These are phyloP conservation scores for Solanum microdontum DNA, from an alignment of 257 asterid species.

Conservation along the genomic window DNA sequence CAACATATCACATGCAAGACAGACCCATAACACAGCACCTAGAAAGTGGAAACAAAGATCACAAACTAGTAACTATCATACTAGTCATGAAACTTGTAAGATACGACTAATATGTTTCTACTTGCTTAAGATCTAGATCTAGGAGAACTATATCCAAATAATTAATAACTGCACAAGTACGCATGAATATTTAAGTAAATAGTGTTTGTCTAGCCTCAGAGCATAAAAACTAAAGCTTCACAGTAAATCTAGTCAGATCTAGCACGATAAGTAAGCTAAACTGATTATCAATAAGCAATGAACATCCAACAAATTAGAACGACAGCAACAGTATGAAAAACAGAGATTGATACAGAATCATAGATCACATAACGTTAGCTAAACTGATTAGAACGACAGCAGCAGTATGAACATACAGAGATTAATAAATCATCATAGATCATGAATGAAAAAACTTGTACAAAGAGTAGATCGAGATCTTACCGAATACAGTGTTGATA, in stretches of 20 bases:
- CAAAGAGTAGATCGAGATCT: neutral
- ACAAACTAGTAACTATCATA: neutral
- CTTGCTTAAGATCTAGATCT: neutral
- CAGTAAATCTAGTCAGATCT: neutral
- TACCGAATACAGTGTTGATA: neutral
- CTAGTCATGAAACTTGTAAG: neutral
- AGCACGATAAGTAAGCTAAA: neutral
- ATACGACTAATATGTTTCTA: neutral
- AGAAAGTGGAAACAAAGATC: neutral
- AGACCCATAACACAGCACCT: neutral
- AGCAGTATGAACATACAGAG: neutral
- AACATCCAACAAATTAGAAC: neutral
- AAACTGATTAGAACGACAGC: neutral
- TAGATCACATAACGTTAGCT: neutral
- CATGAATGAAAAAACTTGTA: neutral
- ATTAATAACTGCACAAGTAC: neutral
- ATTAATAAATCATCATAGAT: neutral
- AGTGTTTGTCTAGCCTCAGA: neutral
- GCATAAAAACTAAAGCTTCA: no score
- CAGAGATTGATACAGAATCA: neutral
- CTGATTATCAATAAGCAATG: neutral
- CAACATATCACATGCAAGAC: neutral
- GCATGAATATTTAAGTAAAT: neutral
- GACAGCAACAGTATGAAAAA: neutral
- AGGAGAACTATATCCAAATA: rapidly evolving